Evolutionary conservation across 768 basidiomycete genomes (phyloP), one percentile per base, ranked within the genome.

Genomic region (Lactarius pseudohatsudake): DNA sequence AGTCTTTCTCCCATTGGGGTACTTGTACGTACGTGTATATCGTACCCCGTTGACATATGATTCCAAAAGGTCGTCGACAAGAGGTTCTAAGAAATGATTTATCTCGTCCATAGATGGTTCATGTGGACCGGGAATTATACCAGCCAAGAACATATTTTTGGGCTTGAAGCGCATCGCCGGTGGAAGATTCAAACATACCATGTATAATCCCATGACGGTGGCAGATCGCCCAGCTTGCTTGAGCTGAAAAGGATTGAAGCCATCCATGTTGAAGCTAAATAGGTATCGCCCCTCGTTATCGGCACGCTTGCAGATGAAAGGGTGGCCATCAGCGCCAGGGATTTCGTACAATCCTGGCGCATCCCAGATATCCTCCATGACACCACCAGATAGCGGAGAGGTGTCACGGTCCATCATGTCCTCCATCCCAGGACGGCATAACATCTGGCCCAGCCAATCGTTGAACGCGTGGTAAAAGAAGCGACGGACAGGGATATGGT

Each of bases 71-170:
- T 79, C 74, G 53, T 79, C 74, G 6, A 82, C 73, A 15, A 82
- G 73, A 0, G 76, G 79, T 0, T 34, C n/a, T 2, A 84, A 68
- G 22, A 79, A 70, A 53, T 80, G 78, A 50, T 82, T 81, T 5
- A 81, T 70, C 34, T 77, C 64, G 0, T 73, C 54, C 0, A 75
- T 11, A 11, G 70, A 71, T 1, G 81, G 80, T 54, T 78, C 74
- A 0, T 73, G 66, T 0, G 81, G 82, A 0, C 81, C 79, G 2
- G 80, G 79, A 32, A 81, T 78, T 61, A 82, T 68, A 0, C 76
- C 79, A 1, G 75, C 79, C 0, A 82, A 72, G 64, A 74, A 82
- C 71, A 82, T 75, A 62, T 82, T 81, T 66, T 81, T 74, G 0
- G 70, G 70, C 9, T 75, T 74, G 64, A 79, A 80, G 3, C 73